Base-by-base conservation (phyloP, 169 alveolate species). In the Pseudocohnilembus persalinus region DNA sequence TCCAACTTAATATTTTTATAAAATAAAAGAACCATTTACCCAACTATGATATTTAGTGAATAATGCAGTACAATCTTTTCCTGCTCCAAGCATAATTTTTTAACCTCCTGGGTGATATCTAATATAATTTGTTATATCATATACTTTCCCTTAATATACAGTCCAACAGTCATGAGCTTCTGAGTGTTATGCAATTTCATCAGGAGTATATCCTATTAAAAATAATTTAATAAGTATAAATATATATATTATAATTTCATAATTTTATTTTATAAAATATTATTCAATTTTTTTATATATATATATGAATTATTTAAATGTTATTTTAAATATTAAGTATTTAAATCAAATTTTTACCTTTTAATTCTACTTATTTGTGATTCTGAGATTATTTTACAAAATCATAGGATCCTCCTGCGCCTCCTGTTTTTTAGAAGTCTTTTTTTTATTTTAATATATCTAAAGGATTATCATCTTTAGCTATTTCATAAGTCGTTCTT, bases 31-130 rank as follows among this genome's bases (percentile, higher is more conserved):
- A 28, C 64, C 74, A 34, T 81, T 83, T n/a, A 84, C 83, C 82
- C 85, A 81, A 32, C 81, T 74, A 88, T 88, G 88, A 33, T 73
- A 80, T 78, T 81, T 82, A 88, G 84, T 35, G 34, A 88, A 91
- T 27, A 88, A 33, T 29, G 74, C 89, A 29, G 93, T 89, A 27
- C 90, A 90, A 87, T 92, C 91, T 28, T 31, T 73, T 1, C 97
- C 97, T 31, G 91, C 95, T 31, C 88, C 91, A 65, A 77, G 77
- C 77, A 94, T 72, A 30, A 94, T 74, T 29, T 89, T 87, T 31
- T 88, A 89, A 4, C 97, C 96, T 63, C 97, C 97, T 31, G 97
- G 96, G 85, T 94, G 97, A 34, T 77, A 76, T 30, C 83, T 77
- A n/a, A 93, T 74, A 84, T 87, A 94, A 49, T 83, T 86, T 15